These are phyloP conservation scores for Candida yuanshanica DNA, from an alignment of 805 yeast species.

Conservation along the genomic window DNA sequence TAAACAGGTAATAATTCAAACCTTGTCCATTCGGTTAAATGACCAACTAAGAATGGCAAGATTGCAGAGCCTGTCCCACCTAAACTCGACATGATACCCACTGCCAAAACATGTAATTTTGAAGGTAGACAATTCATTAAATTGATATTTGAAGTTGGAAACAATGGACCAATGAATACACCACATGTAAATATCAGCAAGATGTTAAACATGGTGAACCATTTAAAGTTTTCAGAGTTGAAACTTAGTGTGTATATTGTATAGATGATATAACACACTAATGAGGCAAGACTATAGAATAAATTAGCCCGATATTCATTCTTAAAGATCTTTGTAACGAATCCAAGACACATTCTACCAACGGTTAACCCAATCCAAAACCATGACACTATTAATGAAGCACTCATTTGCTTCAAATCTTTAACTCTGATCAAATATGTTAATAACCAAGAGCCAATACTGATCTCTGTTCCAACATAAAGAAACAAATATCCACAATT, in stretches of 20 bases:
- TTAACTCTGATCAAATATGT: conserved; percentile 55
- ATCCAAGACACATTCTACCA: conserved; percentile 56
- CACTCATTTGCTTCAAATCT: conserved; percentile 36
- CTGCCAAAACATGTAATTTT: conserved; percentile 54
- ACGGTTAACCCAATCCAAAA: conserved; percentile 68
- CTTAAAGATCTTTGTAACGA: conserved; percentile 42
- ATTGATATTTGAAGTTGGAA: conserved; percentile 67
- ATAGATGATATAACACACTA: conserved; percentile 23
- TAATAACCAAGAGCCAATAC: conserved; percentile 67
- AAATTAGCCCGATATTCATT: conserved; percentile 37
- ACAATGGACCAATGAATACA: conserved; percentile 60
- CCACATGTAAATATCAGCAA: conserved; percentile 40
- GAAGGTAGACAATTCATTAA: conserved; percentile 58
- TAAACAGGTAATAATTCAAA: conserved; percentile 24
- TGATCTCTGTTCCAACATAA: conserved; percentile 66
- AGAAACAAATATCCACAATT: conserved; percentile 50
- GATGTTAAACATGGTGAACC: conserved; percentile 6
- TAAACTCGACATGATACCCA: conserved; percentile 70
- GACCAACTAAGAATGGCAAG: conserved; percentile 61
- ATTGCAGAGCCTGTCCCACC: conserved; percentile 85
- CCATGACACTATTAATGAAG: conserved; percentile 63
- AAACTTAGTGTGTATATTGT: conserved; percentile 17
- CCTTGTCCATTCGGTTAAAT: conserved; percentile 22
- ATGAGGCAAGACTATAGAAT: conserved; percentile 30
- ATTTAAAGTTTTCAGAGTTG: conserved; percentile 32